Percentiles rank a stretch among this genome's conserved stretches.
Evolutionary conservation across 2,329 filamentous ascomycete genomes (phyloP).

Genomic region (Seiridium unicorne): DNA sequence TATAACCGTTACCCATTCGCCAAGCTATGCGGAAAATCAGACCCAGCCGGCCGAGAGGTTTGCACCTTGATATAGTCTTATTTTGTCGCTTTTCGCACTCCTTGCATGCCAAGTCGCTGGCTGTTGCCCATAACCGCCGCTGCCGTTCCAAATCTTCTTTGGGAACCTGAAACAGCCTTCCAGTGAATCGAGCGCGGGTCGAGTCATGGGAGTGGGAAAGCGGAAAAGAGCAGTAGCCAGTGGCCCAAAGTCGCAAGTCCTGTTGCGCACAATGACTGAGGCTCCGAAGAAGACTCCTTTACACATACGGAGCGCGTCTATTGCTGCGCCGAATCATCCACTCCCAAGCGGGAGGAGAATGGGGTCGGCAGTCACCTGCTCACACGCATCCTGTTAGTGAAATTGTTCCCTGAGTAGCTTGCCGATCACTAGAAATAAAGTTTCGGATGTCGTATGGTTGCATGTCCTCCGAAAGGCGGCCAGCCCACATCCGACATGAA

Average conservation of each 20-base stretch:
- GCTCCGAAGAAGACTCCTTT: not conserved
- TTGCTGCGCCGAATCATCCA: constrained; percentile 29
- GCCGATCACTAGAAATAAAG: not conserved
- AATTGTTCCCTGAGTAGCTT: not conserved
- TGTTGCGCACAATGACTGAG: not conserved
- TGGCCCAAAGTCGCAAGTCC: not conserved
- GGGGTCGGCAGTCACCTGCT: constrained; percentile 28
- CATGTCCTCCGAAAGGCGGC: not conserved
- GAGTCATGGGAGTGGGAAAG: not conserved
- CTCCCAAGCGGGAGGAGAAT: constrained; percentile 27
- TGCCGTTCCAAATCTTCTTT: no score
- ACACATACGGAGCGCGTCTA: constrained; percentile 23
- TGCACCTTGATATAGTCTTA: not conserved
- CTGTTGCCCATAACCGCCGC: no score
- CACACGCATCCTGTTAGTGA: constrained; percentile 9
- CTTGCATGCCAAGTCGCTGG: not conserved
- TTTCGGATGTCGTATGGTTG: not conserved
- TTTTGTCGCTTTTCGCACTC: not conserved
- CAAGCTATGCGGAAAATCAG: not conserved
- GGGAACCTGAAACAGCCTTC: not conserved
- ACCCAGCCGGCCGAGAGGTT: not conserved
- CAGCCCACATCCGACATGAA: not conserved
- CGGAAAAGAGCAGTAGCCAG: not conserved
- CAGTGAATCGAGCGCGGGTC: not conserved
- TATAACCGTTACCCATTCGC: not conserved